Percentiles rank a stretch among this genome's conserved stretches.
Evolutionary conservation across 345 rosid genomes (phyloP).

Genomic region (Psidium friedrichsthalianum): DNA sequence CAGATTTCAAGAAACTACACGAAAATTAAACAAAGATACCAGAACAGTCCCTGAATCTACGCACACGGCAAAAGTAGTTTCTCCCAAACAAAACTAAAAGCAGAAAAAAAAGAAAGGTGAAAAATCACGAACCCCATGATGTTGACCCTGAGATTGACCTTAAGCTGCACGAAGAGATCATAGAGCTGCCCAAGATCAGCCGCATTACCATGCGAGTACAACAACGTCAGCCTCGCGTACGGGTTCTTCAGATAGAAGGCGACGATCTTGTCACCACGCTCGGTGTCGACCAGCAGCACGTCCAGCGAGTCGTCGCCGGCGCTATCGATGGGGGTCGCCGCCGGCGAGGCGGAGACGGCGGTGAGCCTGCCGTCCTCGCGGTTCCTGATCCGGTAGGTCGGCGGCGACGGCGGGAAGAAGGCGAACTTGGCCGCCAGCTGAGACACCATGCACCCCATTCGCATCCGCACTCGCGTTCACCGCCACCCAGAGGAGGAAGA

Average conservation of each 20-base stretch:
- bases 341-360: conserved; percentile 51
- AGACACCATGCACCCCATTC: conserved; percentile 96
- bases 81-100: background rate
- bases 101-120: background rate
- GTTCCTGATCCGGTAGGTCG: conserved; percentile 76
- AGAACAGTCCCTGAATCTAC: background rate
- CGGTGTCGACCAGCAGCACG: conserved; percentile 59
- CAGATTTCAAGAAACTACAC: background rate
- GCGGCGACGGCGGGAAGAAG: conserved; percentile 95
- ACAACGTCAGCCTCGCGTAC: conserved; percentile 80
- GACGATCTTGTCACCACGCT: conserved; percentile 70
- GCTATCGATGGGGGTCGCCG: conserved; percentile 37
- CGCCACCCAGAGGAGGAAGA: background rate
- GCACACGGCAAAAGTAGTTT: background rate
- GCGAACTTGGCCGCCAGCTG: conserved; percentile 94
- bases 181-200: conserved; percentile 99
- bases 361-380: conserved; percentile 51
- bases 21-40: background rate
- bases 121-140: conserved; percentile 68
- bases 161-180: conserved; percentile 95
- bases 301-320: conserved; percentile 70
- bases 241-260: conserved; percentile 83
- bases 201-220: conserved; percentile 97
- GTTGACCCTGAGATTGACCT: conserved; percentile 93
- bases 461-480: background rate